Base-by-base conservation (phyloP, 352 stramenopile genomes). In the Blastocystis sp. region DNA sequence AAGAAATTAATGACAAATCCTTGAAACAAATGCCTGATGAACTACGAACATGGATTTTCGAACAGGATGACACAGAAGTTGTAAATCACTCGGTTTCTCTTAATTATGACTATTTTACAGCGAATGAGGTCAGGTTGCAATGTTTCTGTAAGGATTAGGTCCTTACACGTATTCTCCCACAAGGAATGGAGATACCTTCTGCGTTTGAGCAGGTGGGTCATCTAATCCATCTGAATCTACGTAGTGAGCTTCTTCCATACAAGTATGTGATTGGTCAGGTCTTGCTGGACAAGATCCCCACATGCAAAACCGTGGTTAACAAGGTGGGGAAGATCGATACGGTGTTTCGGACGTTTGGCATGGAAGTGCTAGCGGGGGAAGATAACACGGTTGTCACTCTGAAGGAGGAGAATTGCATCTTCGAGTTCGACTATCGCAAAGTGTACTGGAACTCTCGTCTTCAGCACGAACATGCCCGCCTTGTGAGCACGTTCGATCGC, bases 211-310 rank as follows among this genome's bases (percentile, higher is more conserved):
- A 93, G 7, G 94, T 98, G n/a, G 97, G 97, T 18, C 96, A 98
- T 91, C 94, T 99, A 64, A 96, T 96, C 24, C 97, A 99, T 91
- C 87, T 99, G 16, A 99, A 99, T 91, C 91, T 99, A 64, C 91
- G 96, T 47, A 93, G 97, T 73, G 94, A 96, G 82, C 92, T 96
- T 5, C 91, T 98, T 82, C 96, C 96, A 2, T 98, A 97, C 92
- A 98, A 98, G 91, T 93, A 95, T 87, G 88, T 98, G 47, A 98
- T 99, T 79, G 97, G 96, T 3, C 95, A 98, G 90, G 96, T 93
- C 1, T 70, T 99, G 78, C 91, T 99, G 11, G 97, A 99, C 91
- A 99, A 99, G 92, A 98, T 98, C 91, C 70, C 87, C 59, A 92
- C 93, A 16, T 91, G 93, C 75, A 96, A 99, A 65, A 98, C 96